Base-by-base conservation (phyloP, 1,284 basidiomycete genomes). In the Tilletia indica region DNA sequence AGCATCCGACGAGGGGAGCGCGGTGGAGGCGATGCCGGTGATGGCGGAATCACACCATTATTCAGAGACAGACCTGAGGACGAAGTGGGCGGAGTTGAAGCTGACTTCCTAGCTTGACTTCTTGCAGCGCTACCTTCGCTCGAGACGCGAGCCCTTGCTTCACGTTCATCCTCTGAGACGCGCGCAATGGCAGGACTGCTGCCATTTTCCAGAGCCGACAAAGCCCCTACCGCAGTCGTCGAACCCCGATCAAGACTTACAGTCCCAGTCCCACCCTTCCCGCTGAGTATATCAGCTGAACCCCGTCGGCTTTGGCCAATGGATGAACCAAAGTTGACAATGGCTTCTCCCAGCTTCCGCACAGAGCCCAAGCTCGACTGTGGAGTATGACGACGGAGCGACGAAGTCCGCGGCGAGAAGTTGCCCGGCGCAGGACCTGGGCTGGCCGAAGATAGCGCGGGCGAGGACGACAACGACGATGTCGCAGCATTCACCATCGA, bases 301-400 rank as follows among this genome's bases (percentile, higher is more conserved):
- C 56, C 21, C 21, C 56, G 56, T 5, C 56, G 19, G 21, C 42
- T 45, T 8, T 45, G 42, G 9, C 42, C 42, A 45, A 45, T 45
- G 9, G 56, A 6, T 31, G 56, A n/a, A 5, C 25, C 56, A 58
- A 34, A 21, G 34, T 58, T 58, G 21, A 34, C 56, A 5, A 58
- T 58, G 25, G 56, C 56, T 31, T 58, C 56, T 6, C 25, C 56
- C 56, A 58, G 14, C 56, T 58, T 58, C 12, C 56, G 56, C 25
- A 58, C 56, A 4, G 56, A 58, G 56, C 56, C 56, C 34, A 34
- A 12, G 56, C 56, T 58, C 25, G 56, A 58, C 56, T 58, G 56
- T 34, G 21, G 56, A 5, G 21, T 58, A 31, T 58, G 56, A 4
- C 5, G 25, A 12, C 34, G 21, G 21, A 58, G 56, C 21, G 56